Evolutionary conservation across 108 stramenopile genomes (phyloP), one percentile per base, ranked within the genome.

Genomic region (Phaeodactylum tricornutum): DNA sequence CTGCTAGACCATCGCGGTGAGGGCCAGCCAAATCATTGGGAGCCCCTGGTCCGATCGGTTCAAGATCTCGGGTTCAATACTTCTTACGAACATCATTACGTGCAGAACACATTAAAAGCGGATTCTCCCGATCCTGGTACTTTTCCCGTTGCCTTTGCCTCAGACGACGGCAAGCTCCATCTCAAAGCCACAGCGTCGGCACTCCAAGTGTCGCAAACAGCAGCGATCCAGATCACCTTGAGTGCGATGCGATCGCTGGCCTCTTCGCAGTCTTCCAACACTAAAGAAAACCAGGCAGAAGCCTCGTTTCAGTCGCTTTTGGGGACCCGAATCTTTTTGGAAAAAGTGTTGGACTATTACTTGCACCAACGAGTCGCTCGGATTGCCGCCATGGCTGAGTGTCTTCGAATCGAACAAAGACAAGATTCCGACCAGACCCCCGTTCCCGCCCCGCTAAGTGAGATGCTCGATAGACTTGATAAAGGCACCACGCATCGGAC

Each of bases 191-290:
- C 64, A 1, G 29, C 50, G 20, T 62, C 74, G 4, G 40, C 72
- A 7, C 45, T 77, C 37, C 61, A 57, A 12, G 35, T 81, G 3
- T 40, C 59, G 1, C 8, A 43, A 22, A 55, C 55, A 25, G 9
- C 61, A 25, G 75, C 67, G 7, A 53, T 74, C 6, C 47, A 75
- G 40, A 49, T 75, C 32, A 80, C 78, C 5, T 48, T 75, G 58
- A 56, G 64, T 20, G 44, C 74, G 2, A 46, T 80, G 27, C 30
- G 62, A 20, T n/a, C n/a, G n/a, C n/a, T n/a, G n/a, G n/a, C n/a
- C n/a, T n/a, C n/a, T n/a, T n/a, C n/a, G n/a, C n/a, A n/a, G n/a
- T n/a, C n/a, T n/a, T n/a, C n/a, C n/a, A n/a, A n/a, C n/a, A n/a
- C n/a, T n/a, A n/a, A n/a, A n/a, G n/a, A n/a, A n/a, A n/a, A n/a